Evolutionary conservation across 2,329 filamentous ascomycete genomes (phyloP).

Genomic region (Phoma sp.): DNA sequence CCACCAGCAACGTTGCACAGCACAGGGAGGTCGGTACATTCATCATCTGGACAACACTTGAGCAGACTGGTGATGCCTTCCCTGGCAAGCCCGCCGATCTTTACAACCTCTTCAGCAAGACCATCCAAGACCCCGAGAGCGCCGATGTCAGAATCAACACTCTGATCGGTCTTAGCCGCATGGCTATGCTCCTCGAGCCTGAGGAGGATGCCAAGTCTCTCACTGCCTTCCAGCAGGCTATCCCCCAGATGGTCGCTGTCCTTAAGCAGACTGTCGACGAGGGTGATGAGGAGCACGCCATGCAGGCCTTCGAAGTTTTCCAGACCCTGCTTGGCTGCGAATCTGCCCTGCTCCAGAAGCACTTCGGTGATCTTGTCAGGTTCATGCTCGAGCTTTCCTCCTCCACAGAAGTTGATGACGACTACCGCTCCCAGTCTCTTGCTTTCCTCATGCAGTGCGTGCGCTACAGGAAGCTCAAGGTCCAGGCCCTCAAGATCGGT

Average conservation of each 20-base stretch:
- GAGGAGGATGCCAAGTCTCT: constrained; percentile 81
- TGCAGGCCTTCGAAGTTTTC: constrained; percentile 94
- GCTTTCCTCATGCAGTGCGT: constrained; percentile 93
- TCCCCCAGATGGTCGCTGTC: constrained; percentile 88
- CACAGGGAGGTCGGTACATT: constrained; percentile 92
- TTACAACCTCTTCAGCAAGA: constrained; percentile 81
- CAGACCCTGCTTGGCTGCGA: constrained; percentile 93
- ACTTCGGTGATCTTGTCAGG: constrained; percentile 87
- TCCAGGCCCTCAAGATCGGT: constrained; percentile 87
- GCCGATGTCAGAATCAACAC: constrained; percentile 94
- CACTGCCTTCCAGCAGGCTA: constrained; percentile 75
- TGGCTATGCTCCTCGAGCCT: constrained; percentile 85
- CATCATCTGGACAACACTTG: constrained; percentile 89
- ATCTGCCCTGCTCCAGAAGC: constrained; percentile 77
- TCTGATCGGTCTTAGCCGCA: constrained; percentile 84
- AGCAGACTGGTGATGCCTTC: constrained; percentile 85
- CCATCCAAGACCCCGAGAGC: constrained; percentile 89
- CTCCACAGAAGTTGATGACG: constrained; percentile 79
- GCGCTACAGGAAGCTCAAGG: constrained; percentile 91
- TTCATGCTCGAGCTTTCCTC: constrained; percentile 91
- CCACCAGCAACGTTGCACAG: constrained; percentile 73
- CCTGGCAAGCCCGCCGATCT: constrained; percentile 79
- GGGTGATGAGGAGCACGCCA: constrained; percentile 83
- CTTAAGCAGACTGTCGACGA: constrained; percentile 82
- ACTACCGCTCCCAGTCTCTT: constrained; percentile 86